A percentile compares a stretch with the other conserved stretches of the same genome.
These are phyloP conservation scores for Euphrasia confusa DNA, from an alignment of 257 asterid species.

Conservation along the genomic window DNA sequence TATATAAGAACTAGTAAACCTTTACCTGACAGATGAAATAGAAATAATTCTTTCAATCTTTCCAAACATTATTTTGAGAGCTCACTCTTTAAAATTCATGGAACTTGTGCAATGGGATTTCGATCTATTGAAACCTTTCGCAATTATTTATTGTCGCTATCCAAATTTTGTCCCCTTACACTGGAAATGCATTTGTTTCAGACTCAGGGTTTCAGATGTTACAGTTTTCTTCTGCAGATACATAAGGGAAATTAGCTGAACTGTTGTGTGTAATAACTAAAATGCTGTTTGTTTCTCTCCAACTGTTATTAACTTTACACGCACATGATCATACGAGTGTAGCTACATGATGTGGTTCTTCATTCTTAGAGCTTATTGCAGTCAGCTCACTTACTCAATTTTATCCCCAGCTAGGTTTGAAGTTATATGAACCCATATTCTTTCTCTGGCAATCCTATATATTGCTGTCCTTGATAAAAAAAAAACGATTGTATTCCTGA, in stretches of 20 bases:
- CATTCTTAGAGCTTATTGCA: no score
- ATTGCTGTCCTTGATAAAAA: not conserved
- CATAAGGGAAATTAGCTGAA: no score
- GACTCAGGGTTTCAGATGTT: no score
- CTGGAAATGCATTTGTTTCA: conserved; percentile 3
- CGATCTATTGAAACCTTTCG: not conserved
- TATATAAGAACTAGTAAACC: not conserved
- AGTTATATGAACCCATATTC: not conserved
- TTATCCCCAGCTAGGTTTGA: conserved; percentile 5
- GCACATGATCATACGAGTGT: no score
- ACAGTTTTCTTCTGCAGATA: no score
- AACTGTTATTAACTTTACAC: no score
- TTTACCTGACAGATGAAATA: not conserved
- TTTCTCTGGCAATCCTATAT: not conserved
- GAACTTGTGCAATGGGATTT: not conserved
- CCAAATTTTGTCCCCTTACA: not conserved
- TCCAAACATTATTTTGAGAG: not conserved
- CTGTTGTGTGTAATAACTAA: no score
- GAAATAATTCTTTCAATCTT: conserved; percentile 1
- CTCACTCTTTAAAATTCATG: not conserved
- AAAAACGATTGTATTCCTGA: not conserved
- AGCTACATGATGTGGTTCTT: no score
- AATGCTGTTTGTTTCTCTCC: no score
- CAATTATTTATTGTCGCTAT: not conserved
- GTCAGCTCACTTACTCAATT: not conserved